Base-by-base conservation (phyloP, 805 yeast genomes). In the Candida peoriensis region DNA sequence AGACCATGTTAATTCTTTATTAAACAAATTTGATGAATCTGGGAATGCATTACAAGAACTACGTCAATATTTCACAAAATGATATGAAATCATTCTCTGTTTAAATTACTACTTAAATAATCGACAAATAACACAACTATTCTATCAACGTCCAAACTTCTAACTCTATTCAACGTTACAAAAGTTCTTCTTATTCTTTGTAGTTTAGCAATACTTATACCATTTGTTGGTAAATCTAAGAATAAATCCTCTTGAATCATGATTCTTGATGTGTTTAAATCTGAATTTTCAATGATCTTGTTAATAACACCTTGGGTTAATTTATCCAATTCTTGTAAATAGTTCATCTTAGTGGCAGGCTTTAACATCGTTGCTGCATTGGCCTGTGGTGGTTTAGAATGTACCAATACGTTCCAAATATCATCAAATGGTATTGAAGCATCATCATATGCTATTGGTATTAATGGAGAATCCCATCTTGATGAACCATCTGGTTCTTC, bases 391-490 rank as follows among this genome's bases (percentile, higher is more conserved):
- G 84, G 71, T 56, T 74, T 70, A 9, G 58, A 52, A 20, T 54
- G 51, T 22, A 76, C 80, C 3, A 81, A 50, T 1, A 77, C 71
- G 32, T 70, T 70, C 78, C 81, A 78, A 2, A 93, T 70, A 13
- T 76, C 83, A 2, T 80, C 81, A 15, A 81, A 57, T 0, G 88
- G 84, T 18, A 80, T 51, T 3, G 58, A 60, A 12, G 63, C 64
- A 21, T 80, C 79, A 32, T 72, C 76, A 13, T 48, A 48, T 65
- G 71, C 72, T 1, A 89, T 59, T 0, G 86, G 76, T 52, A 88
- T 79, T 41, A 90, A 62, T 6, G 98, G 98, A 4, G 95, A 77
- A 53, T 93, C 98, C 98, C 98, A 93, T 40, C 96, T 64, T 19
- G 81, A 75, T 50, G 75, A 74, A 21, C 78, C 77, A 53, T 86